These are phyloP conservation scores for Solanum piurae DNA, from an alignment of 257 asterid species.

Conservation along the genomic window DNA sequence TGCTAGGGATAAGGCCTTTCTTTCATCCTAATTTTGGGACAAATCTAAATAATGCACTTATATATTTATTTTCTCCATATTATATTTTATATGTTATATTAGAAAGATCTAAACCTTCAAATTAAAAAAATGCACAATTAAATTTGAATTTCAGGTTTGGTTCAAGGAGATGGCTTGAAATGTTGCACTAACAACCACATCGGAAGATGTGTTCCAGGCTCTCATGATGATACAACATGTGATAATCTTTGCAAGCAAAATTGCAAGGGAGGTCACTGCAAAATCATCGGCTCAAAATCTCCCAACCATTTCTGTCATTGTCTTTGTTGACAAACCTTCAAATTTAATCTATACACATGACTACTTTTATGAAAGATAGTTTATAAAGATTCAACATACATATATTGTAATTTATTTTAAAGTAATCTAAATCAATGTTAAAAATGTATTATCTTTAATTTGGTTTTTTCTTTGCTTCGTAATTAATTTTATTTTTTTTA, in stretches of 20 bases:
- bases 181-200: not conserved
- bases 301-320: too few relatives aligned
- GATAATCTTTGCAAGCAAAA: not conserved
- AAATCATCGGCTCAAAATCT: too few relatives aligned
- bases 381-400: too few relatives aligned
- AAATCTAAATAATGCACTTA: not conserved
- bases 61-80: not conserved
- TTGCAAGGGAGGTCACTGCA: too few relatives aligned
- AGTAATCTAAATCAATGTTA: not conserved
- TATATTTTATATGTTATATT: not conserved
- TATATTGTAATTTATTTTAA: too few relatives aligned
- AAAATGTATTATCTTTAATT: not conserved
- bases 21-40: not conserved
- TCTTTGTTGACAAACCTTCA: too few relatives aligned
- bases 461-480: not conserved
- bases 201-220: not conserved
- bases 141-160: not conserved
- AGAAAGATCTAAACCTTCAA: not conserved
- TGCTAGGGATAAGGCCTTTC: not conserved
- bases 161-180: not conserved
- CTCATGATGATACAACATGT: not conserved
- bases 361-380: not conserved
- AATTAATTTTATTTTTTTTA: too few relatives aligned
- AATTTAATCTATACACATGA: not conserved
- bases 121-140: not conserved